phyloP scores from a whole-genome alignment of 306 rosid genomes.

The Glycine latifolia region DNA sequence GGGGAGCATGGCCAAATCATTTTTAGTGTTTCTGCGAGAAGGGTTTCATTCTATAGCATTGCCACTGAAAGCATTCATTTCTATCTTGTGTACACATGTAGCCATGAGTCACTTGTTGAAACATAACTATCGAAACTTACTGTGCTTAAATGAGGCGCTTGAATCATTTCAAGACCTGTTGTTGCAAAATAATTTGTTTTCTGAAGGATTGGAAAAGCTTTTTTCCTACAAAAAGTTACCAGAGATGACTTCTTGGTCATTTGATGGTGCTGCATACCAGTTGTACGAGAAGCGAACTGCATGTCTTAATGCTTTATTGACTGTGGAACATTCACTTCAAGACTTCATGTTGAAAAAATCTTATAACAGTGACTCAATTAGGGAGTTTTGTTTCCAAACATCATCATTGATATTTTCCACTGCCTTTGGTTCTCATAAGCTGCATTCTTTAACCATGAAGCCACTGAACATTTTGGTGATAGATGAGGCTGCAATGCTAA shows the following conservation, averaged over 20 bases:
- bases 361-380: neutral
- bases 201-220: conserved; percentile 42
- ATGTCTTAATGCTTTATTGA: conserved; percentile 51
- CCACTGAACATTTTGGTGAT: conserved; percentile 64
- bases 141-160: conserved; percentile 36
- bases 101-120: conserved; percentile 41
- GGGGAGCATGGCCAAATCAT: conserved; percentile 41
- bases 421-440: conserved; percentile 60
- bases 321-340: conserved; percentile 48
- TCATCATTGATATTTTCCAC: conserved; percentile 73
- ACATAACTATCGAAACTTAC: conserved; percentile 40
- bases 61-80: conserved; percentile 46
- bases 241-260: neutral
- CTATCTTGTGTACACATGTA: conserved; percentile 58
- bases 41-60: conserved; percentile 27
- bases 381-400: conserved; percentile 58
- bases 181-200: conserved; percentile 30
- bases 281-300: conserved; percentile 45
- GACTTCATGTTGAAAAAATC: conserved; percentile 41
- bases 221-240: conserved; percentile 33
- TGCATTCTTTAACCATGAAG: conserved; percentile 48
- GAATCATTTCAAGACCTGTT: conserved; percentile 51
- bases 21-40: conserved; percentile 56
- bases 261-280: neutral
- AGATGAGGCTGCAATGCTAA: conserved; percentile 79